Percentiles rank a stretch among this genome's conserved stretches.
Conservation (phyloP, 352 stramenopile species). For the Pythium guiyangense region DNA sequence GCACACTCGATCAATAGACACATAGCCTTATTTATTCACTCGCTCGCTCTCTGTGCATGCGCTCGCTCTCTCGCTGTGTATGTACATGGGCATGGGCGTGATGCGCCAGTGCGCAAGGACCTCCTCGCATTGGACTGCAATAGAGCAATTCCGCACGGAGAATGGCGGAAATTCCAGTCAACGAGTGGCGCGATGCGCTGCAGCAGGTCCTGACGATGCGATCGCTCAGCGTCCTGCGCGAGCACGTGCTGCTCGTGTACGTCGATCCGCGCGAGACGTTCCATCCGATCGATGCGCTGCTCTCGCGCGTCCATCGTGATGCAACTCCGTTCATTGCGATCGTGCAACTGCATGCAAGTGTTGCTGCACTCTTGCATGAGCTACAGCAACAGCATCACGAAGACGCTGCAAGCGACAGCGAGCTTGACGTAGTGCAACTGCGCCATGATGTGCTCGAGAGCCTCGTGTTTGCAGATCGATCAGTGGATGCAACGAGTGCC, state of each 20-base stretch:
- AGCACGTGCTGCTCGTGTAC: constrained; percentile 10
- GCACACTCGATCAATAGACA: constrained; percentile 1
- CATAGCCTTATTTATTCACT: background rate
- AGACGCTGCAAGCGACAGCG: background rate
- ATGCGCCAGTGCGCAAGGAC: too few relatives aligned
- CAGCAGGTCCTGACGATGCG: background rate
- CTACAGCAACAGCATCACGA: background rate
- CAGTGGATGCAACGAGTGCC: constrained; percentile 1
- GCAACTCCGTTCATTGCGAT: constrained; percentile 4
- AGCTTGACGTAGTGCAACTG: background rate
- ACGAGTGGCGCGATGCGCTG: constrained; percentile 10
- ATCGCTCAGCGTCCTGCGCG: constrained; percentile 1
- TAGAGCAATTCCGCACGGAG: background rate
- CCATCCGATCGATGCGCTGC: constrained; percentile 16
- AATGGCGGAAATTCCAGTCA: background rate
- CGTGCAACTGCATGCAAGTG: constrained; percentile 8
- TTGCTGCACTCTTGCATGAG: background rate
- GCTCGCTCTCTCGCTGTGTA: too few relatives aligned
- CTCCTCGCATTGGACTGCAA: too few relatives aligned
- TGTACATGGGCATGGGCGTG: too few relatives aligned
- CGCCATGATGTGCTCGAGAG: constrained; percentile 3
- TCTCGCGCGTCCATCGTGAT: background rate
- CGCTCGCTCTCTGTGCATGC: too few relatives aligned
- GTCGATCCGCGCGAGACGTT: constrained; percentile 7
- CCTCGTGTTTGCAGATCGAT: constrained; percentile 7